phyloP scores from a whole-genome alignment of 805 yeast genomes.

The Ogataea siamensis region DNA sequence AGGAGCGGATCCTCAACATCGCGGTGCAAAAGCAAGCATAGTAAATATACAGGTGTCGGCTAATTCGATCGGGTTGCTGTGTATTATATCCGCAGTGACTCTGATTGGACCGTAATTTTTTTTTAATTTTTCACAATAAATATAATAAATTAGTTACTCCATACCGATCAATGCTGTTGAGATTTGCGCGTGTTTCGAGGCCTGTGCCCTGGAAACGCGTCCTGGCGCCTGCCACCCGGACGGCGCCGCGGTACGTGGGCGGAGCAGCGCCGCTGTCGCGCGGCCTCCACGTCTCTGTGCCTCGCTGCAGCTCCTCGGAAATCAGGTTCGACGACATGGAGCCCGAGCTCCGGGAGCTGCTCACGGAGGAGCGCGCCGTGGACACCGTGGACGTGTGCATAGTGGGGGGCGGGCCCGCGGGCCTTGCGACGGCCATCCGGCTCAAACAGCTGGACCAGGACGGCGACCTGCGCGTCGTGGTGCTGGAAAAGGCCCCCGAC shows the following conservation, averaged over 20 bases:
- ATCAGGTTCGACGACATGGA: constrained; percentile 29
- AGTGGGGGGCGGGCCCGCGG: constrained; percentile 98
- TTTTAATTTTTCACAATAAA: constrained; percentile 1
- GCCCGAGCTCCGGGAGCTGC: constrained; percentile 44
- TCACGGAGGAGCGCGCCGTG: constrained; percentile 67
- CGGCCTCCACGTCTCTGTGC: neutral
- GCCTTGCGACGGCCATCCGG: constrained; percentile 88
- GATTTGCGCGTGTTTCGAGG: constrained; percentile 1
- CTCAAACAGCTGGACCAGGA: constrained; percentile 77
- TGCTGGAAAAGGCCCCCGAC: constrained; percentile 89
- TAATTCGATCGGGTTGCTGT: constrained; percentile 1
- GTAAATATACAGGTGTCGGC: neutral
- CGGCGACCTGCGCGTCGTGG: constrained; percentile 73
- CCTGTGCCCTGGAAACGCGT: neutral
- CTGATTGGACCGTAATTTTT: constrained; percentile 6
- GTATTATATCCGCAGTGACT: constrained; percentile 7
- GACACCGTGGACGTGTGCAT: constrained; percentile 93
- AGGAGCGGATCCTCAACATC: constrained; percentile 34
- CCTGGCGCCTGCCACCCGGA: too few relatives aligned
- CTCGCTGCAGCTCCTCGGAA: constrained; percentile 22
- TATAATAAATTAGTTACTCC: constrained; percentile 1
- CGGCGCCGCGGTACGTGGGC: neutral
- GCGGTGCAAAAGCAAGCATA: constrained; percentile 10
- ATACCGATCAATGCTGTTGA: neutral
- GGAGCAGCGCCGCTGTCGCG: neutral